These are phyloP conservation scores for Phialemonium atrogriseum DNA, from an alignment of 2,329 filamentous ascomycete species.

Conservation along the genomic window DNA sequence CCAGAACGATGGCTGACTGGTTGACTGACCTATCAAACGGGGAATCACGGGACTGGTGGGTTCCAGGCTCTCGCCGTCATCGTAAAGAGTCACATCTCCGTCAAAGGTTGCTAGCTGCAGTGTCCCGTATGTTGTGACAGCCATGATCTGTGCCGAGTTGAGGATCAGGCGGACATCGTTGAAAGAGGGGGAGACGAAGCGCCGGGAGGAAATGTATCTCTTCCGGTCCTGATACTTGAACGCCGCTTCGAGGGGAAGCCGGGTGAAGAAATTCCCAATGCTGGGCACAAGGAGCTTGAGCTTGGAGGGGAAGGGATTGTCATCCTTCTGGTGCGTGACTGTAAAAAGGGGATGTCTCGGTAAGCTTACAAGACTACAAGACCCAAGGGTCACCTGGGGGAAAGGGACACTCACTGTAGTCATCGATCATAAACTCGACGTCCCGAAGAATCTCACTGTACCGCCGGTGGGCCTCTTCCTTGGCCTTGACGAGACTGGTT, in stretches of 20 bases:
- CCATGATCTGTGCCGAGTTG: slow-evolving; percentile 92
- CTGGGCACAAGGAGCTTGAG: slow-evolving; percentile 85
- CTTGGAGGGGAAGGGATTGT: slow-evolving; percentile 69
- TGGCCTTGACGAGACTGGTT: slow-evolving; percentile 60
- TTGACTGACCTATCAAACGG: slow-evolving; percentile 39
- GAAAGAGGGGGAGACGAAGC: slow-evolving; percentile 94
- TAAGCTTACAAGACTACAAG: background rate
- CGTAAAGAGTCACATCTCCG: slow-evolving; percentile 93
- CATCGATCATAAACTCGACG: slow-evolving; percentile 83
- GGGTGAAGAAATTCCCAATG: slow-evolving; percentile 90
- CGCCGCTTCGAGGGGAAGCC: slow-evolving; percentile 76
- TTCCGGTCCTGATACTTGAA: slow-evolving; percentile 85
- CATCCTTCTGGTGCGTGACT: slow-evolving; percentile 64
- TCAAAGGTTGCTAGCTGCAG: slow-evolving; percentile 91
- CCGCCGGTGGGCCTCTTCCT: slow-evolving; percentile 70
- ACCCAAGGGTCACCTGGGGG: slow-evolving; percentile 1
- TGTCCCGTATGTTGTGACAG: slow-evolving; percentile 64
- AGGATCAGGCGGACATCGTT: slow-evolving; percentile 91
- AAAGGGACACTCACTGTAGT: slow-evolving; percentile 59
- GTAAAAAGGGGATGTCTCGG: slow-evolving; percentile 5
- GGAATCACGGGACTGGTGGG: slow-evolving; percentile 70
- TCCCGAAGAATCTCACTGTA: slow-evolving; percentile 95
- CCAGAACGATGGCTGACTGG: background rate
- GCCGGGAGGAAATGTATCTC: slow-evolving; percentile 78
- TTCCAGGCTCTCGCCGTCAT: slow-evolving; percentile 74